Conservation (phyloP, 2,329 filamentous ascomycete species). For the Cladophialophora psammophila region DNA sequence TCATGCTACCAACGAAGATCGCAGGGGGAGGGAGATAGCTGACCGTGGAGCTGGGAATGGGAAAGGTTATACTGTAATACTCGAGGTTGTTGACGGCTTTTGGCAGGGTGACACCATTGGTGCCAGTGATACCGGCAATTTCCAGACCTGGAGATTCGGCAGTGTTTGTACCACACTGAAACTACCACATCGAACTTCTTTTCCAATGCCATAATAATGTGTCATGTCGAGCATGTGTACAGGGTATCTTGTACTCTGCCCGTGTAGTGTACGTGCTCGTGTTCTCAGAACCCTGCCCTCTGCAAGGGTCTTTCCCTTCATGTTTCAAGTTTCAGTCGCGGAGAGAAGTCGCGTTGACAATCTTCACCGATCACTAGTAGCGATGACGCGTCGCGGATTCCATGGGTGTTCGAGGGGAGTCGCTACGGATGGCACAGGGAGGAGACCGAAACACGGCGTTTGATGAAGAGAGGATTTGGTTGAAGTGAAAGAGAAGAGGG, state of each 20-base stretch:
- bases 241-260: neutral
- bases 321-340: neutral
- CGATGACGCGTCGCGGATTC: neutral
- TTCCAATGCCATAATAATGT: neutral
- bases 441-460: neutral
- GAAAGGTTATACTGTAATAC: neutral
- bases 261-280: neutral
- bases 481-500: neutral
- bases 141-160: neutral
- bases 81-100: neutral
- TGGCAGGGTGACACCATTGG: neutral
- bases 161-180: neutral
- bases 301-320: constrained; percentile 10
- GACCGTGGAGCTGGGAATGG: neutral
- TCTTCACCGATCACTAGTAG: neutral
- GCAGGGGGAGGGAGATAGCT: neutral
- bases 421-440: neutral
- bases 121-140: neutral
- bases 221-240: neutral
- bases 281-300: neutral
- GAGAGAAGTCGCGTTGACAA: constrained; percentile 1
- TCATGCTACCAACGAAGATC: neutral
- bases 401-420: neutral
- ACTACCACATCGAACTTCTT: neutral
- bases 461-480: neutral